Evolutionary conservation across 2,329 filamentous ascomycete genomes (phyloP).

Genomic region (Ploettnerulaceae sp.): DNA sequence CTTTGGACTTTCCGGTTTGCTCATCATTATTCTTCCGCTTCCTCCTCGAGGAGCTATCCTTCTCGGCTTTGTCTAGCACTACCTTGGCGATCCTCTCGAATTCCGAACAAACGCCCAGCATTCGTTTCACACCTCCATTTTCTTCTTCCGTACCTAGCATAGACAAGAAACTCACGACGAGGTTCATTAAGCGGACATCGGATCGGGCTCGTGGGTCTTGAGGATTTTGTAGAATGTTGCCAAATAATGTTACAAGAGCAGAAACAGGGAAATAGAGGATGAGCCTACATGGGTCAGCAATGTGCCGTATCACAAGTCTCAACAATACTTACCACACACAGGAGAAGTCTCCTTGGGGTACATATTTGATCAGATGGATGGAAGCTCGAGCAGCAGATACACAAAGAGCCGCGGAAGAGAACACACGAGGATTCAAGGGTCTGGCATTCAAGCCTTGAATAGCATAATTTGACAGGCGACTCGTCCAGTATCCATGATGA

Average conservation of each 20-base stretch:
- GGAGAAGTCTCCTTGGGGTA: conserved; percentile 88
- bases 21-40: conserved; percentile 74
- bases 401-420: conserved; percentile 87
- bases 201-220: conserved; percentile 82
- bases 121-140: conserved; percentile 85
- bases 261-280: conserved; percentile 96
- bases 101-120: conserved; percentile 91
- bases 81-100: conserved; percentile 91
- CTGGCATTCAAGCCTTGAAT: conserved; percentile 89
- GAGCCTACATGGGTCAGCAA: conserved; percentile 52
- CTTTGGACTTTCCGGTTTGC: conserved; percentile 21
- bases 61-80: conserved; percentile 87
- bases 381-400: conserved; percentile 89
- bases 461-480: conserved; percentile 86
- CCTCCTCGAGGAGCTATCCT: conserved; percentile 60
- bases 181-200: conserved; percentile 84
- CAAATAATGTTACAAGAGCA: conserved; percentile 88
- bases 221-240: conserved; percentile 93
- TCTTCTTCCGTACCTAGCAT: conserved; percentile 86
- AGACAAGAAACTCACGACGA: conserved; percentile 87
- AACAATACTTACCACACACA: conserved; percentile 74
- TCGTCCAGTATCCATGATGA: conserved; percentile 98
- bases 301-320: background rate
- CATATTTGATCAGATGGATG: conserved; percentile 91
- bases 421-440: conserved; percentile 88